Conservation (phyloP, 1,139 yeast species). For the Yamadazyma dendronema region DNA sequence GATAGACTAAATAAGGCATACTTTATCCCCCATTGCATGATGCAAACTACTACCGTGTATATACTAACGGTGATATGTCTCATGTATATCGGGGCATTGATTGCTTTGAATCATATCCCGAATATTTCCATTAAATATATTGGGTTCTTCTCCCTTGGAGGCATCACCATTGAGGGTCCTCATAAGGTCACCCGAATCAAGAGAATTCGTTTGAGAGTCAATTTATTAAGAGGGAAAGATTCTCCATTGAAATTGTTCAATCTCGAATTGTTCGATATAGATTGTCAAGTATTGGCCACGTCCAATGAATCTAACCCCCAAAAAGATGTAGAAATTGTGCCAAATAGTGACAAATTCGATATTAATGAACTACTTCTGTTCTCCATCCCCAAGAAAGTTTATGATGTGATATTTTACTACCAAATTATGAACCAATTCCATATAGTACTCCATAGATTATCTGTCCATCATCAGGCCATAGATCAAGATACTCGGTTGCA, state of each 20-base stretch:
- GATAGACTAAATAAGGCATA: neutral
- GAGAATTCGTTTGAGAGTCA: conserved; percentile 25
- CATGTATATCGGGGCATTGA: conserved; percentile 19
- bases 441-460: conserved; percentile 27
- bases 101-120: conserved; percentile 32
- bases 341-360: conserved; percentile 4
- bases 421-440: conserved; percentile 31
- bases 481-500: conserved; percentile 10
- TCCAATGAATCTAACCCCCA: neutral
- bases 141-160: conserved; percentile 37
- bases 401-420: conserved; percentile 17
- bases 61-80: conserved; percentile 1
- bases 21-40: neutral
- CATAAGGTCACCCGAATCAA: conserved; percentile 20
- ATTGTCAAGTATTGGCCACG: conserved; percentile 13
- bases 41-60: conserved; percentile 2
- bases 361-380: conserved; percentile 9
- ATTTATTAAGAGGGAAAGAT: conserved; percentile 24
- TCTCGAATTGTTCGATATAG: conserved; percentile 28
- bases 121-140: conserved; percentile 31
- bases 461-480: conserved; percentile 15
- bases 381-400: conserved; percentile 15
- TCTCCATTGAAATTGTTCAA: conserved; percentile 32
- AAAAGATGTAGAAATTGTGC: neutral
- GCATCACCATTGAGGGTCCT: conserved; percentile 24